Conservation (phyloP, 1,284 basidiomycete species). For the Filobasidium uniguttulatum region DNA sequence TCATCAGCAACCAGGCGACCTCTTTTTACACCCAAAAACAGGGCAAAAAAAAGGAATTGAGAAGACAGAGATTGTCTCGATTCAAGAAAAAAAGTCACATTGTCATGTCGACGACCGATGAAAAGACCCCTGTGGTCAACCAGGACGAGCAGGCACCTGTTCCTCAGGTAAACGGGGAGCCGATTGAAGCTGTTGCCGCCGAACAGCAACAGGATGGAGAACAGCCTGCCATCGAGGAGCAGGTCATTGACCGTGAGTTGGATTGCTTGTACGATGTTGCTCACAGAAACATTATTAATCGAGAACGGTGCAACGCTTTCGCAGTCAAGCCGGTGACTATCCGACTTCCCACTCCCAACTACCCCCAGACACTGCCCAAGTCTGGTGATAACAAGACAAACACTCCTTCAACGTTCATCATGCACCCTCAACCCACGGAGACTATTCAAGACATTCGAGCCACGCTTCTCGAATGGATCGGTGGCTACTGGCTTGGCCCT, state of each 20-base stretch:
- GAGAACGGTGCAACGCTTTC: neutral
- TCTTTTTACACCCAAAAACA: no score
- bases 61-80: no score
- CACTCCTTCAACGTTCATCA: conserved; percentile 20
- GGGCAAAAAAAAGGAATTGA: no score
- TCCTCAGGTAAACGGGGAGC: neutral
- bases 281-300: neutral
- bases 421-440: conserved; percentile 32
- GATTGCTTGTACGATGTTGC: neutral
- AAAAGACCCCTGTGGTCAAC: neutral
- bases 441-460: conserved; percentile 37
- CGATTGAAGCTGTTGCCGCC: neutral
- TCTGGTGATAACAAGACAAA: conserved; percentile 10
- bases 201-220: neutral
- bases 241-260: conserved; percentile 9
- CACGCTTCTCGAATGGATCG: conserved; percentile 34
- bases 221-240: conserved; percentile 3
- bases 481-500: conserved; percentile 38
- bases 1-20: no score
- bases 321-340: conserved; percentile 28
- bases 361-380: conserved; percentile 30
- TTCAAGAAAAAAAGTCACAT: no score
- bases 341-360: conserved; percentile 29
- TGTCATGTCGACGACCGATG: no score
- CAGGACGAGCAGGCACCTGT: neutral